Conservation (phyloP, 495 filamentous ascomycete species). For the Rostrohypoxylon terebratum region DNA sequence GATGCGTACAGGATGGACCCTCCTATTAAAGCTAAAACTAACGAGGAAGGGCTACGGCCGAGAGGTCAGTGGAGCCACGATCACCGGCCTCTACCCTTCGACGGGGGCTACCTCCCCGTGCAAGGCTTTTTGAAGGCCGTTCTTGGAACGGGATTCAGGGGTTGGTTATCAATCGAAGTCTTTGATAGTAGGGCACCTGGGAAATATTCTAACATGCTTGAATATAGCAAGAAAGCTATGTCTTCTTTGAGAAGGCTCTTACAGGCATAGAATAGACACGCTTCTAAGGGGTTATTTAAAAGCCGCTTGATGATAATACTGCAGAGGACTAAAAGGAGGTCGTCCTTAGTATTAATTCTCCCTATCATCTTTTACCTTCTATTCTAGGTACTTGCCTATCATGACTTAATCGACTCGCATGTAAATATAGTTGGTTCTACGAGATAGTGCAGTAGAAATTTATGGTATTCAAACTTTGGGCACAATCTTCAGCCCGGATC, state of each 20-base stretch:
- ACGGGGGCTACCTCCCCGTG: slow-evolving; percentile 79
- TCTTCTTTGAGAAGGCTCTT: slow-evolving; percentile 63
- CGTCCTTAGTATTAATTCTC: no score
- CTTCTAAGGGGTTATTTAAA: background rate
- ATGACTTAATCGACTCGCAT: no score
- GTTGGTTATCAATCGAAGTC: slow-evolving; percentile 81
- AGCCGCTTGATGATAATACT: no score
- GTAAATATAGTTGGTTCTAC: no score
- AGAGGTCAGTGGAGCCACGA: slow-evolving; percentile 78
- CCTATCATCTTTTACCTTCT: no score
- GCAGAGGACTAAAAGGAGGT: no score
- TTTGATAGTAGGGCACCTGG: slow-evolving; percentile 75
- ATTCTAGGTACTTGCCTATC: no score
- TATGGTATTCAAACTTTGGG: no score
- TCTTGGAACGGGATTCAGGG: slow-evolving; percentile 74
- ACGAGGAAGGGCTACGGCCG: slow-evolving; percentile 63
- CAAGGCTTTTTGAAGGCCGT: slow-evolving; percentile 74
- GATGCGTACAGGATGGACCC: slow-evolving; percentile 76
- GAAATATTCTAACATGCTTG: slow-evolving; percentile 65
- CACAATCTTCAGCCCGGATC: background rate
- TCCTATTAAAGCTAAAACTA: slow-evolving; percentile 61
- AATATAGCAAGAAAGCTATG: slow-evolving; percentile 71
- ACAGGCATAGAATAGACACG: background rate
- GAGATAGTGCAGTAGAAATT: no score
- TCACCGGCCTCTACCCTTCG: slow-evolving; percentile 75